Evolutionary conservation across 2,329 filamentous ascomycete species (phyloP), one percentile per base, ranked within the genome.

Genomic region (Magnaporthiopsis poae): DNA sequence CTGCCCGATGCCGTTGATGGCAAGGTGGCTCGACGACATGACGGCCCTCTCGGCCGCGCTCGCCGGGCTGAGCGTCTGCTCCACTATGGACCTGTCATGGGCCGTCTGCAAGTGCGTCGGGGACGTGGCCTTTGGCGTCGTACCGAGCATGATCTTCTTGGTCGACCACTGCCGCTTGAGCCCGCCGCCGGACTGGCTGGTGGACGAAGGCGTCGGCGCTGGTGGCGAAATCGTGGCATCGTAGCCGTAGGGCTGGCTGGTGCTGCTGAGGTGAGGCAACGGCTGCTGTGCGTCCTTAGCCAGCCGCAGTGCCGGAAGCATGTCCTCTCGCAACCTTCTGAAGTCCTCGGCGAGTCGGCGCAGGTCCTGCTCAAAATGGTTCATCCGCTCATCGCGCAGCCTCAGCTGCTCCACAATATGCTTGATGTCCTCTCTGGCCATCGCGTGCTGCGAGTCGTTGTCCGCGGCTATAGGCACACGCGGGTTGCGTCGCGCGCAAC

Each of bases 231-330:
- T 65, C 25, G 60, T 65, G 15, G 71, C 65, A 25, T 76, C 74
- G 64, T 80, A 87, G 67, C 75, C 74, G 72, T 85, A 85, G 61
- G 71, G 73, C 68, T 79, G 79, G 68, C 72, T 80, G 65, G 74
- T 73, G 65, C 74, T 76, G 69, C 71, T 78, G 67, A 80, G 70
- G 69, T 81, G 81, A 35, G 93, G 93, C 29, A 98, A 81, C 52
- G 94, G 94, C 74, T 96, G 91, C 70, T 92, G 90, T 72, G 90
- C 90, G 75, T 98, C 93, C 79, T 98, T 98, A 72, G 89, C 90
- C 73, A 96, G 87, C 69, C 93, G 91, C 73, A 97, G 86, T 27
- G 96, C 89, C 3, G 95, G 94, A 39, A 98, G 82, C 74, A 97
- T 87, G 74, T 99, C 95, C 77, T 98, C 94, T 67, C 95, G 86